Evolutionary conservation across 2,329 filamentous ascomycete genomes (phyloP).

Genomic region (Paecilomyces formosus): DNA sequence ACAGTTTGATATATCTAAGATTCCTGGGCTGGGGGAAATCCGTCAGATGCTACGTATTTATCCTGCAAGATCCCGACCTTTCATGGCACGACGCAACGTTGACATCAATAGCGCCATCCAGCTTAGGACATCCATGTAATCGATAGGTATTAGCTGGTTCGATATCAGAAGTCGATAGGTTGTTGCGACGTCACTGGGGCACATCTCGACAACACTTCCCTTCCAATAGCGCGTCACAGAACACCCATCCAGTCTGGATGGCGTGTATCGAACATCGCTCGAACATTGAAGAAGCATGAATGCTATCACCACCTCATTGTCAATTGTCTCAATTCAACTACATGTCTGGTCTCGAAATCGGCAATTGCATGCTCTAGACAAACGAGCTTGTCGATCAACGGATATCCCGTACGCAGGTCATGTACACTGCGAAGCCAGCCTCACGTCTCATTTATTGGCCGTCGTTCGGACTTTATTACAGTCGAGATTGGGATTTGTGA

Average conservation of each 20-base stretch:
- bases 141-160: neutral
- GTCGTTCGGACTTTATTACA: neutral
- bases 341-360: neutral
- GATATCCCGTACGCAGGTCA: neutral
- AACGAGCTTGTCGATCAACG: neutral
- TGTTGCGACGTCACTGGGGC: neutral
- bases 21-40: neutral
- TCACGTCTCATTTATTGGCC: neutral
- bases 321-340: neutral
- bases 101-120: conserved; percentile 5
- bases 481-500: neutral
- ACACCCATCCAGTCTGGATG: neutral
- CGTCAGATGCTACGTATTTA: neutral
- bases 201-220: neutral
- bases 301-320: neutral
- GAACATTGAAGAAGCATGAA: neutral
- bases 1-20: neutral
- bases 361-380: neutral
- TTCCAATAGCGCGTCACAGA: neutral
- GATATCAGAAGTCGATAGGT: neutral
- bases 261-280: neutral
- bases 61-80: conserved; percentile 2
- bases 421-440: neutral
- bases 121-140: neutral
- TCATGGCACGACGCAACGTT: conserved; percentile 4